Base-by-base conservation (phyloP, 1,139 yeast genomes). In the Blastobotrys raffinosifermentans region DNA sequence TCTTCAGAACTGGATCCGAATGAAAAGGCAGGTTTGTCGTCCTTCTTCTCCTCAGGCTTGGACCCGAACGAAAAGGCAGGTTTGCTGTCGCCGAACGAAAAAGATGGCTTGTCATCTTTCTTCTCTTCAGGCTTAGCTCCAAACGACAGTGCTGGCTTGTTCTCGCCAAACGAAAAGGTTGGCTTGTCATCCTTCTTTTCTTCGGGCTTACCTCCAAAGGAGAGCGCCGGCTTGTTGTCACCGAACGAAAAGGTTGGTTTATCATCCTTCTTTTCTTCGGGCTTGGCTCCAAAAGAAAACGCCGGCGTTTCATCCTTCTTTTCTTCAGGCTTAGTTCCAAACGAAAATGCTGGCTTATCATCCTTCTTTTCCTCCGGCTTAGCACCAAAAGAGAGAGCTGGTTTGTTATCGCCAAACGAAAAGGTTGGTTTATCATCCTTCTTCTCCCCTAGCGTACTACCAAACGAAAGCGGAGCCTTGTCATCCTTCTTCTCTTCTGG, bases 1-100 rank as follows among this genome's bases (percentile, higher is more conserved):
- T 15, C 20, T n/a, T n/a, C n/a, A n/a, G n/a, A n/a, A n/a, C n/a
- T n/a, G n/a, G n/a, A n/a, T n/a, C 47, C 35, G 21, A 43, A 45
- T 2, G 46, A 32, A 19, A 19, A 34, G 7, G 26, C 27, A 2
- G 48, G 35, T 27, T 38, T 32, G 14, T 19, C 17, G 6, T 19
- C 36, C 22, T 35, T 37, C 26, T 35, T 32, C 17, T 19, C 46
- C 2, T 46, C 61, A 32, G 51, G 40, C 7, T 51, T 37, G 3
- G 52, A 50, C 1, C 62, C 63, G 38, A 60, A 53, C 3, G 55
- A 47, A 37, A 57, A 55, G 2, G 53, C 54, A 9, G 58, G 57
- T 23, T 46, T 49, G 16, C 50, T 50, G 31, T 45, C 38, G n/a
- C n/a, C n/a, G n/a, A n/a, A n/a, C n/a, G n/a, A n/a, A n/a, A n/a